phyloP scores from a whole-genome alignment of 2,329 filamentous ascomycete species.

The Scedosporium apiospermum region DNA sequence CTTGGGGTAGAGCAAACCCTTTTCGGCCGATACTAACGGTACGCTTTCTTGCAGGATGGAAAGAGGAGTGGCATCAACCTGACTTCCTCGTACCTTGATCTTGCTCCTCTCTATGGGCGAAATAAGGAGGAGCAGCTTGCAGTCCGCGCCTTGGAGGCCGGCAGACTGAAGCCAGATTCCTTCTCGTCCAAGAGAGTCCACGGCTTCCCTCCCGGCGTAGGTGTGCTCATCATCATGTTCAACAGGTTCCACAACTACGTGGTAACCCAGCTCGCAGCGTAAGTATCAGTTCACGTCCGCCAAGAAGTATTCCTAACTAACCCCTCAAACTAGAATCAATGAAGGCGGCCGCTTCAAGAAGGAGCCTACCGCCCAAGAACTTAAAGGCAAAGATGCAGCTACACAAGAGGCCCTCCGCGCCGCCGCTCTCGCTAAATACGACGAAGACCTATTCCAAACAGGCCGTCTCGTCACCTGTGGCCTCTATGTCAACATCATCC shows the following conservation, averaged over 20 bases:
- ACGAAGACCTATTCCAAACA: conserved; percentile 27
- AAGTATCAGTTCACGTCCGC: not conserved
- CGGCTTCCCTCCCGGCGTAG: conserved; percentile 43
- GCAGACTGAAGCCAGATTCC: conserved; percentile 43
- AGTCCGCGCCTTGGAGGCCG: conserved; percentile 38
- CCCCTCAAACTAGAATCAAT: conserved; percentile 11
- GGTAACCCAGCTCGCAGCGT: conserved; percentile 11
- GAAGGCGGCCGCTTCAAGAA: conserved; percentile 12
- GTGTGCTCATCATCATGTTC: conserved; percentile 42
- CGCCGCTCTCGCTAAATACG: conserved; percentile 15
- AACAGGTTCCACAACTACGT: conserved; percentile 24
- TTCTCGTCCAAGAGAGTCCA: conserved; percentile 42
- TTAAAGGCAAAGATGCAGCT: not conserved
- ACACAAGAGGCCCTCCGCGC: conserved; percentile 27
- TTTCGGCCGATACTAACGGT: no score
- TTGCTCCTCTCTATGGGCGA: conserved; percentile 39
- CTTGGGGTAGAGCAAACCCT: no score
- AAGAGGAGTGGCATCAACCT: conserved; percentile 13
- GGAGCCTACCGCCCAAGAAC: not conserved
- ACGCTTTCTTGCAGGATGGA: conserved; percentile 11
- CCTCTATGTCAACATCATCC: conserved; percentile 42
- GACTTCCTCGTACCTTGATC: conserved; percentile 32
- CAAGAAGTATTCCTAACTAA: conserved; percentile 9
- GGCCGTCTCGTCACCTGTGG: conserved; percentile 40
- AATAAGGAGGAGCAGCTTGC: conserved; percentile 37